phyloP scores from a whole-genome alignment of 345 rosid species.

The Eucalyptus viminalis region DNA sequence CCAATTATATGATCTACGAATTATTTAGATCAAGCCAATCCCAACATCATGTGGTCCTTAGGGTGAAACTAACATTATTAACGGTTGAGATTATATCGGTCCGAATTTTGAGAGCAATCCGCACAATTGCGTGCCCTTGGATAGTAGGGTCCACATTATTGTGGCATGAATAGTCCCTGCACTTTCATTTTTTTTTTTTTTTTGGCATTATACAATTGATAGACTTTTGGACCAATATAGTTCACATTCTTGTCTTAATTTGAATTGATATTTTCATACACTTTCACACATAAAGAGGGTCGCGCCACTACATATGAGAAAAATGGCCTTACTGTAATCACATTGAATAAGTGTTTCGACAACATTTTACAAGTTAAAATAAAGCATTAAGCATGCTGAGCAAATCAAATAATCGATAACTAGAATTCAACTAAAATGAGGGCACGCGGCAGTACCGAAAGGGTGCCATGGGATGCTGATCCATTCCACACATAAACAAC shows the following conservation, averaged over 20 bases:
- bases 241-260: neutral
- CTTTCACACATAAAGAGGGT: neutral
- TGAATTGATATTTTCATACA: neutral
- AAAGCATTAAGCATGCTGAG: neutral
- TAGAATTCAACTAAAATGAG: neutral
- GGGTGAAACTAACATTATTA: neutral
- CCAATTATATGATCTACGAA: neutral
- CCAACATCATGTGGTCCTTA: neutral
- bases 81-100: neutral
- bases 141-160: neutral
- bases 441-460: neutral
- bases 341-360: neutral
- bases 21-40: neutral
- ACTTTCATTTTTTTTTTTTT: neutral
- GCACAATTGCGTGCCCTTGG: neutral
- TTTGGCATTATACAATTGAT: neutral
- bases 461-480: neutral
- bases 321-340: neutral
- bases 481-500: neutral
- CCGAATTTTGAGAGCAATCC: neutral
- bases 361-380: neutral
- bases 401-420: neutral
- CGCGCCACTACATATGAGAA: neutral
- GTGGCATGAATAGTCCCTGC: neutral
- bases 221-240: neutral